These are phyloP conservation scores for Coniella lustricola DNA, from an alignment of 2,329 filamentous ascomycete species.

Conservation along the genomic window DNA sequence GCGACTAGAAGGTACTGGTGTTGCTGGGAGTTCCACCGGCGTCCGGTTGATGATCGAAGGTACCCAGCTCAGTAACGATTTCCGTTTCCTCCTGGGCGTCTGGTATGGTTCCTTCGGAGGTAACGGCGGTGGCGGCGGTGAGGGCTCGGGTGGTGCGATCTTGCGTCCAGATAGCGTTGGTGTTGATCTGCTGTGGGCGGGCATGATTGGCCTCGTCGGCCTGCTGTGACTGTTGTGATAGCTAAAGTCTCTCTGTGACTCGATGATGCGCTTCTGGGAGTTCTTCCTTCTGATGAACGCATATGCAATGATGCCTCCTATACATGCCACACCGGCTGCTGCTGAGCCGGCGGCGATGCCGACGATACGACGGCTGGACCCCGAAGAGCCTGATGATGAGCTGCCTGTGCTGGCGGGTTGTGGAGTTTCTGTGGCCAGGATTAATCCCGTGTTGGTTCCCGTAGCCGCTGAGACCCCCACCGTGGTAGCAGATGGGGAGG, in stretches of 20 bases:
- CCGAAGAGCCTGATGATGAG: conserved; percentile 4
- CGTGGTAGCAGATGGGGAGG: background rate
- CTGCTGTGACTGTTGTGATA: conserved; percentile 1
- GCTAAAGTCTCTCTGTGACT: background rate
- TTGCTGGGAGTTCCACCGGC: conserved; percentile 13
- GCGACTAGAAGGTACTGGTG: conserved; percentile 8
- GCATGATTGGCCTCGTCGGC: background rate
- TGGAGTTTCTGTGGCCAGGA: background rate
- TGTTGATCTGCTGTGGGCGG: background rate
- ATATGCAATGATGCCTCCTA: conserved; percentile 8
- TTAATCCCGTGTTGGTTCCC: background rate
- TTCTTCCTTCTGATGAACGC: conserved; percentile 8
- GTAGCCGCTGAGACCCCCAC: background rate
- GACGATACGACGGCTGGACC: background rate
- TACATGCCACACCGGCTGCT: conserved; percentile 6
- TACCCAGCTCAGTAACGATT: conserved; percentile 12
- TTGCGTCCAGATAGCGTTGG: background rate
- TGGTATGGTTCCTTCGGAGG: conserved; percentile 9
- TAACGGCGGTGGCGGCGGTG: conserved; percentile 9
- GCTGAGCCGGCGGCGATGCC: conserved; percentile 13
- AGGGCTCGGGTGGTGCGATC: background rate
- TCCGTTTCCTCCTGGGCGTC: conserved; percentile 10
- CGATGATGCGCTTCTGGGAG: background rate
- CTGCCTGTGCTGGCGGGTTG: background rate
- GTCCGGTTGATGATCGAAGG: conserved; percentile 12